Base-by-base conservation (phyloP, 495 filamentous ascomycete genomes). In the Parmelia sp. region DNA sequence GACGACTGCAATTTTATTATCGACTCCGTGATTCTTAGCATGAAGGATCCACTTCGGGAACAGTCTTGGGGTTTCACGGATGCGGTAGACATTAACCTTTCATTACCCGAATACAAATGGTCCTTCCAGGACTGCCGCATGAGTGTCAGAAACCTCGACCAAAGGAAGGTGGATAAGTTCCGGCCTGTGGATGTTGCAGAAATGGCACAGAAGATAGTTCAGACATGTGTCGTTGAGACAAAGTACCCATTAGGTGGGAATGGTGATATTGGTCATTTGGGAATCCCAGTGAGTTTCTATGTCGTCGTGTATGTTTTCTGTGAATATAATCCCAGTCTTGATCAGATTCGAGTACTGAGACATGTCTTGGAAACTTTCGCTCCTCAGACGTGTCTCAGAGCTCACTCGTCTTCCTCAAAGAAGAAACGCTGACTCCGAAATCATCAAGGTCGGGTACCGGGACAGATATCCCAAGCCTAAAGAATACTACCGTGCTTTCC, bases 181-280 rank as follows among this genome's bases (percentile, higher is more conserved):
- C 51, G 51, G 7, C 51, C 51, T 21, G 51, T 55, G 15, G 51
- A 55, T 35, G 51, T 55, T 33, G 51, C 51, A 11, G 51, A 33
- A 33, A 15, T 33, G 51, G 51, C 51, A 19, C 51, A 55, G 17
- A 33, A 15, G 17, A 31, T 55, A 31, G 29, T 55, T n/a, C 51
- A 55, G 51, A 21, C 6, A 11, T 55, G 51, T 55, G 29, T 55
- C 6, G 19, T 11, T 21, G 17, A 33, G 4, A 55, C 29, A 8
- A 55, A 55, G 4, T 3, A 55, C 8, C 29, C 15, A 19, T 31
- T 55, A 7, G 51, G 51, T 8, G 51, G 51, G 29, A 33, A 17
- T 33, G 27, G 14, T 55, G 29, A 33, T 55, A n/a, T 55, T 55
- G 51, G 51, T 33, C 29, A 15, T 0, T 33, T 55, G 51, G 0